Base-by-base conservation (phyloP, 768 basidiomycete species). In the Leucocoprinus leucothites region DNA sequence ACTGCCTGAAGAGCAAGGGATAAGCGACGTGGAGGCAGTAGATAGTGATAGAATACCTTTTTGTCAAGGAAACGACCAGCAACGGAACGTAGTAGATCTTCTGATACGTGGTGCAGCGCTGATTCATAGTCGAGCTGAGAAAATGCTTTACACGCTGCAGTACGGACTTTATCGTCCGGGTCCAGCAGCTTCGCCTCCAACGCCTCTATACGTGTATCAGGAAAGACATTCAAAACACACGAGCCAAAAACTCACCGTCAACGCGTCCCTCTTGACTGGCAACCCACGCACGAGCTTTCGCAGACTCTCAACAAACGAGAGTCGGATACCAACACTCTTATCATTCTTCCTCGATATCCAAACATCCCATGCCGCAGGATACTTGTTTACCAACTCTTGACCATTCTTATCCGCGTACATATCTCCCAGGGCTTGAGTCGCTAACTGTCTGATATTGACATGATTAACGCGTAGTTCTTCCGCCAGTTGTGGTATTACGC, bases 401-500 rank as follows among this genome's bases (percentile, higher is more conserved):
- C 85, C 87, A 9, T 78, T 79, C 67, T 84, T 86, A 54, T 90
- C 89, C 0, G 84, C 85, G 64, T 91, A 96, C 89, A 99, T 96
- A 58, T 87, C 85, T 0, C 94, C 97, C 1, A 98, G 78, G 0
- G 85, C 87, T 61, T 89, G 83, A 0, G 94, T 94, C n/a, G 88
- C 91, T 59, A 97, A 82, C 14, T 83, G 63, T 34, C 97, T 81
- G 2, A 94, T 74, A 26, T 79, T 76, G 1, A 84, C 64, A 35
- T 89, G 82, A 60, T 92, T 90, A 3, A 87, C 85, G 21, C 84
- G 82, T 3, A 98, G 76, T 63, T 97, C 93, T 60, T 94, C 90
- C 66, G 96, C 94, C 16, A 98, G 82, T 54, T 94, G 89, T 0
- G 96, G 95, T 22, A 98, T 86, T 46, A 98, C 94, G 67, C 89